Evolutionary conservation across 352 stramenopile genomes (phyloP).

Genomic region (Globisporangium splendens): DNA sequence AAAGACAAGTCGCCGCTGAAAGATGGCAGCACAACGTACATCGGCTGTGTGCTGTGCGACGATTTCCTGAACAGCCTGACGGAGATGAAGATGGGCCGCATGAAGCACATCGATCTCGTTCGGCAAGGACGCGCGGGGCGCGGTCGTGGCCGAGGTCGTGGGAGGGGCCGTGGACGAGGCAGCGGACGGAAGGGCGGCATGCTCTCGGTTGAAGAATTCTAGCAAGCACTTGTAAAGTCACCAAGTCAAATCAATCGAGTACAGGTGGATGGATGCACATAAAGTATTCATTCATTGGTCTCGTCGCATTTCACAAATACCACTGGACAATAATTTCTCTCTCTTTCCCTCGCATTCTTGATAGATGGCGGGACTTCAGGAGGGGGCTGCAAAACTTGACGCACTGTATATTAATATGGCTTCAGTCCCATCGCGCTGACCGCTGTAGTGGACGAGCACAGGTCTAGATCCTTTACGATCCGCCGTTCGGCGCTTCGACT

Average conservation of each 20-base stretch:
- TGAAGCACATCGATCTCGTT: conserved; percentile 38
- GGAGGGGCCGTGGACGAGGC: conserved; percentile 9
- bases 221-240: background rate
- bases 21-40: conserved; percentile 23
- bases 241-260: no score
- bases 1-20: conserved; percentile 35
- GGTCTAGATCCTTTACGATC: conserved; percentile 4
- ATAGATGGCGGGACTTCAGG: background rate
- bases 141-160: conserved; percentile 21
- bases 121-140: conserved; percentile 12
- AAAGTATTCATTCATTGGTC: no score
- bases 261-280: background rate
- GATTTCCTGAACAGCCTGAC: conserved; percentile 39
- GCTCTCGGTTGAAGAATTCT: conserved; percentile 25
- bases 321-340: background rate
- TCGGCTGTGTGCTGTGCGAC: conserved; percentile 42
- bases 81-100: conserved; percentile 32
- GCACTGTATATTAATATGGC: background rate
- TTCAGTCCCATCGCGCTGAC: background rate
- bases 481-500: conserved; percentile 38
- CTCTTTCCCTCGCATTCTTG: background rate
- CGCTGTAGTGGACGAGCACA: background rate
- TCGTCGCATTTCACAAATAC: background rate
- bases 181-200: conserved; percentile 16
- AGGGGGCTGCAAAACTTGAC: background rate